Base-by-base conservation (phyloP, 2,329 filamentous ascomycete genomes). In the Beauveria sp. region DNA sequence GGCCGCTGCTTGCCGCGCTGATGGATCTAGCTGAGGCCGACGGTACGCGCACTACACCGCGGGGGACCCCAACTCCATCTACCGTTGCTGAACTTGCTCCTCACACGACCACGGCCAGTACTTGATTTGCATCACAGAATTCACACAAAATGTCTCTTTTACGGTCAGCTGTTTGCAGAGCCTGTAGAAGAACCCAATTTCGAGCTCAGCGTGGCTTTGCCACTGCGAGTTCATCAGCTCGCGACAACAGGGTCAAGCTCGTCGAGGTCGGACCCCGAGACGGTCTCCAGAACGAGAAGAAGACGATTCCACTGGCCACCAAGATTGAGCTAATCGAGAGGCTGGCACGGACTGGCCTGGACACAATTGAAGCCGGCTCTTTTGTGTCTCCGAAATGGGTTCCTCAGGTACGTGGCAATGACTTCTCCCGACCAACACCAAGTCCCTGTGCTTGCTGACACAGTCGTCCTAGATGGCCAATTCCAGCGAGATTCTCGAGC, bases 301-400 rank as follows among this genome's bases (percentile, higher is more conserved):
- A 79, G 65, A 79, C 79, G 30, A 88, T 96, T 65, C 79, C 89
- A 0, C 77, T 90, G 12, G 78, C 81, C 7, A 91, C 86, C 2
- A 96, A 96, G 74, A 82, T 93, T 60, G 85, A 92, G 66, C 75
- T 96, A 58, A 89, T 96, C 45, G 81, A 87, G 66, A 79, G 84
- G 63, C 77, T 96, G 64, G 84, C 86, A 40, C 76, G 77, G 65
- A 88, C 89, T 0, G 91, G 91, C 0, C 72, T 95, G 47, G 77
- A 78, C 6, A 86, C 86, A 3, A 93, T 96, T 64, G 91, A 96
- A 73, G 86, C 89, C 20, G 91, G 90, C 1, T 90, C 89, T 1
- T 91, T 96, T 69, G 91, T 96, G 10, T 84, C 88, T 52, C 89
- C 91, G 1, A 91, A 90, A 83, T 93, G 89, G 84, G 87, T 93